These are phyloP conservation scores for Terana coerulea DNA, from an alignment of 768 basidiomycete species.

Conservation along the genomic window DNA sequence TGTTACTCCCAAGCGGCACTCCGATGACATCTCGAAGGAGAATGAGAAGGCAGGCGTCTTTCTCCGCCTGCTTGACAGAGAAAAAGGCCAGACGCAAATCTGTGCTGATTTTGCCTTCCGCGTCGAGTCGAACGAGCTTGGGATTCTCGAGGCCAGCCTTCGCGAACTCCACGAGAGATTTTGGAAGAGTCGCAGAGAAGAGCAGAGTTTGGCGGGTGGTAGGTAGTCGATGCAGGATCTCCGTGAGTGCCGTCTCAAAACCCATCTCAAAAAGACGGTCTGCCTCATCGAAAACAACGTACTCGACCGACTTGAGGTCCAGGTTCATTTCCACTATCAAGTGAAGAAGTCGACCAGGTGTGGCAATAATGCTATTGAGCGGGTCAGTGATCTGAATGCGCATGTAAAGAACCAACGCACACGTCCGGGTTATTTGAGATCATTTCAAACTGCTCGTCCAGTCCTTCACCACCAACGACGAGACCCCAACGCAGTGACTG, in stretches of 20 bases:
- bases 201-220: slow-evolving; percentile 85
- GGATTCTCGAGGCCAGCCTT: slow-evolving; percentile 94
- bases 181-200: slow-evolving; percentile 95
- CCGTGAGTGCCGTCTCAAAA: slow-evolving; percentile 87
- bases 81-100: slow-evolving; percentile 96
- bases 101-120: slow-evolving; percentile 91
- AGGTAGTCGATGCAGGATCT: slow-evolving; percentile 89
- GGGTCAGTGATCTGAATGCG: slow-evolving; percentile 6
- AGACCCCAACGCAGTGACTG: slow-evolving; percentile 84
- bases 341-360: slow-evolving; percentile 96
- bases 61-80: slow-evolving; percentile 86
- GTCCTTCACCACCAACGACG: slow-evolving; percentile 90
- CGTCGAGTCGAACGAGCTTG: slow-evolving; percentile 92
- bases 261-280: slow-evolving; percentile 99
- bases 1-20: slow-evolving; percentile 55
- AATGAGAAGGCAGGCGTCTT: slow-evolving; percentile 84
- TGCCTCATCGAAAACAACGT: slow-evolving; percentile 96
- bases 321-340: slow-evolving; percentile 95
- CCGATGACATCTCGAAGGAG: slow-evolving; percentile 86
- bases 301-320: slow-evolving; percentile 82
- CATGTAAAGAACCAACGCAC: slow-evolving; percentile 45
- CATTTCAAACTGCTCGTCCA: slow-evolving; percentile 97
- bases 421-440: slow-evolving; percentile 93
- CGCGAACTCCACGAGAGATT: slow-evolving; percentile 96
- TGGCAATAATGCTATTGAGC: slow-evolving; percentile 83